Evolutionary conservation across 345 rosid genomes (phyloP).

Genomic region (Gossypium turneri): DNA sequence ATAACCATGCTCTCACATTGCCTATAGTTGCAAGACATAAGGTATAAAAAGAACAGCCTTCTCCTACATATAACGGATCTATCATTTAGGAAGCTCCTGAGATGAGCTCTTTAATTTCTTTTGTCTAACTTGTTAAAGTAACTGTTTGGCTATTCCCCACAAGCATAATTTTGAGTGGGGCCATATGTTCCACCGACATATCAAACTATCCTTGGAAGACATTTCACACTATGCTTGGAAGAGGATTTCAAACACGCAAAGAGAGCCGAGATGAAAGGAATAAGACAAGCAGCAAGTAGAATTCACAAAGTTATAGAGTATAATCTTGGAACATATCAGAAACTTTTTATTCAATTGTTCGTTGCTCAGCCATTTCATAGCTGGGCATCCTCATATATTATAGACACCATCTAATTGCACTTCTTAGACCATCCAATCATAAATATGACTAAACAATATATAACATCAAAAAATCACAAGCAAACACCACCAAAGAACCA

Average conservation of each 20-base stretch:
- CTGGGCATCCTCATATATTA: neutral
- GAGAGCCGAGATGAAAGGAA: neutral
- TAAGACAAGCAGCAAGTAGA: neutral
- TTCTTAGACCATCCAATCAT: neutral
- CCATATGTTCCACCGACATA: neutral
- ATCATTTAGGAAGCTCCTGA: constrained; percentile 2
- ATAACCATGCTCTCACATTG: neutral
- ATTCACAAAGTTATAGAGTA: neutral
- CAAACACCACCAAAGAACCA: neutral
- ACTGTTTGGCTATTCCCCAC: neutral
- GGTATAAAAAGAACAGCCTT: neutral
- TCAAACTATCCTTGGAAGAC: neutral
- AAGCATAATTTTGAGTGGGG: neutral
- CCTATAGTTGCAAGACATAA: neutral
- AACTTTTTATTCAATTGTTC: neutral
- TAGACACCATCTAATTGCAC: neutral
- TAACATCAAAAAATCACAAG: neutral
- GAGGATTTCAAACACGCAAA: neutral
- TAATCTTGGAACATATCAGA: neutral
- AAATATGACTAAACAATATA: neutral
- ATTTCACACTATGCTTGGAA: constrained; percentile 1
- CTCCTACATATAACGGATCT: neutral
- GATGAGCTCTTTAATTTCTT: neutral
- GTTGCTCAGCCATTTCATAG: neutral
- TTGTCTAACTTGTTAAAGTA: neutral